Percentiles rank a stretch among this genome's conserved stretches.
Evolutionary conservation across 768 basidiomycete genomes (phyloP).

Genomic region (Artomyces pyxidatus): DNA sequence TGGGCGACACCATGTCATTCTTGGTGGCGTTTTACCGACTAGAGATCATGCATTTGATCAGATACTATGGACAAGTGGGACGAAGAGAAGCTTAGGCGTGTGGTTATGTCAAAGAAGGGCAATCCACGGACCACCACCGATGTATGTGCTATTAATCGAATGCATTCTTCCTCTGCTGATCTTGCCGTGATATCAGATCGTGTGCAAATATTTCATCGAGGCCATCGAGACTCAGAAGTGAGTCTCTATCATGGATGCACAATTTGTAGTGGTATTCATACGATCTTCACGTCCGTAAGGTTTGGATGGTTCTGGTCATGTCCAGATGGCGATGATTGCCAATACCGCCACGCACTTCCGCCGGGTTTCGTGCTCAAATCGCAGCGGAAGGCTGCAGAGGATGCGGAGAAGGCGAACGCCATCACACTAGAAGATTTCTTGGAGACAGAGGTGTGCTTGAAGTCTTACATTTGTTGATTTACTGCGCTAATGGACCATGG

Average conservation of each 20-base stretch:
- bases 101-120: conserved; percentile 80
- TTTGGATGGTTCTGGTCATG: conserved; percentile 98
- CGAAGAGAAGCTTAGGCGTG: conserved; percentile 84
- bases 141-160: conserved; percentile 33
- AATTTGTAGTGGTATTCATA: too few relatives aligned
- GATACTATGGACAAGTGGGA: conserved; percentile 99
- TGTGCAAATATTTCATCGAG: conserved; percentile 94
- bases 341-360: conserved; percentile 92
- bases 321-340: conserved; percentile 82
- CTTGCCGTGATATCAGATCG: too few relatives aligned
- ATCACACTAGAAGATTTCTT: conserved; percentile 96
- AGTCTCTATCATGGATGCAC: too few relatives aligned
- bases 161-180: conserved; percentile 65
- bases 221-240: conserved; percentile 91
- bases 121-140: conserved; percentile 92
- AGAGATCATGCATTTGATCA: conserved; percentile 21
- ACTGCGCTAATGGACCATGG: not conserved
- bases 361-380: conserved; percentile 95
- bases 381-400: conserved; percentile 85
- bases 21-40: not conserved
- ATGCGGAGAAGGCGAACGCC: conserved; percentile 78
- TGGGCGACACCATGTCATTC: conserved; percentile 37
- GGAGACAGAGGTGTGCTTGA: conserved; percentile 76
- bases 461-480: not conserved
- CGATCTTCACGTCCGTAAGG: too few relatives aligned